phyloP scores from a whole-genome alignment of 2,329 filamentous ascomycete species.

The Fonsecaea monophora region DNA sequence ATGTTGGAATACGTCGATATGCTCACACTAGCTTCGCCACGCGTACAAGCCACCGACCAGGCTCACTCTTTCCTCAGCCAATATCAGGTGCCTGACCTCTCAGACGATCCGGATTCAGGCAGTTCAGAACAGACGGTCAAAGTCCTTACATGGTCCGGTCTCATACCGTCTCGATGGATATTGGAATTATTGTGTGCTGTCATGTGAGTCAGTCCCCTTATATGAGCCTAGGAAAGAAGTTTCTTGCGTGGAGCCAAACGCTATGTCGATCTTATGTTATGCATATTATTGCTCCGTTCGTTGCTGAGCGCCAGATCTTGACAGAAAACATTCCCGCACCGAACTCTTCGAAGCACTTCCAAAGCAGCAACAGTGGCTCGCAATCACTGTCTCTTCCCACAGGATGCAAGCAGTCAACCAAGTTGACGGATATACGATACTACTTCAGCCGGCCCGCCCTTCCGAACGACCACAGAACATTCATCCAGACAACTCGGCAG shows the following conservation, averaged over 20 bases:
- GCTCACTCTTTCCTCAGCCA: slow-evolving; percentile 35
- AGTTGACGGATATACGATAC: slow-evolving; percentile 37
- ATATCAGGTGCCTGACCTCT: slow-evolving; percentile 44
- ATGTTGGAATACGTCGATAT: slow-evolving; percentile 69
- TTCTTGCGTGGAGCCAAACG: not conserved
- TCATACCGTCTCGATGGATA: slow-evolving; percentile 51
- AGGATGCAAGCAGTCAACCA: slow-evolving; percentile 30
- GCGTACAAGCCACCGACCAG: slow-evolving; percentile 42
- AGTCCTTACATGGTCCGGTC: slow-evolving; percentile 51
- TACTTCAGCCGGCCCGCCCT: slow-evolving; percentile 27
- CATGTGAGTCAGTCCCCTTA: slow-evolving; percentile 26
- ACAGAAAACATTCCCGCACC: slow-evolving; percentile 30
- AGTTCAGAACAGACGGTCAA: slow-evolving; percentile 44
- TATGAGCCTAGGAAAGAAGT: not conserved
- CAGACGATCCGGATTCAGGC: slow-evolving; percentile 13
- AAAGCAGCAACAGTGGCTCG: slow-evolving; percentile 31
- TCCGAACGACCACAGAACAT: not conserved
- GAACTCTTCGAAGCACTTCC: slow-evolving; percentile 14
- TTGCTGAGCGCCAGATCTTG: not conserved
- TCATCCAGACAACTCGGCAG: not conserved
- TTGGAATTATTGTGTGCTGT: slow-evolving; percentile 42
- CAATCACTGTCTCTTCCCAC: slow-evolving; percentile 35
- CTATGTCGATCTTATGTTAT: not conserved
- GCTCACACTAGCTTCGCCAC: slow-evolving; percentile 55
- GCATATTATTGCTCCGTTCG: not conserved